Evolutionary conservation across 495 filamentous ascomycete species (phyloP), one percentile per base, ranked within the genome.

Genomic region (Tuber umbilicatum): DNA sequence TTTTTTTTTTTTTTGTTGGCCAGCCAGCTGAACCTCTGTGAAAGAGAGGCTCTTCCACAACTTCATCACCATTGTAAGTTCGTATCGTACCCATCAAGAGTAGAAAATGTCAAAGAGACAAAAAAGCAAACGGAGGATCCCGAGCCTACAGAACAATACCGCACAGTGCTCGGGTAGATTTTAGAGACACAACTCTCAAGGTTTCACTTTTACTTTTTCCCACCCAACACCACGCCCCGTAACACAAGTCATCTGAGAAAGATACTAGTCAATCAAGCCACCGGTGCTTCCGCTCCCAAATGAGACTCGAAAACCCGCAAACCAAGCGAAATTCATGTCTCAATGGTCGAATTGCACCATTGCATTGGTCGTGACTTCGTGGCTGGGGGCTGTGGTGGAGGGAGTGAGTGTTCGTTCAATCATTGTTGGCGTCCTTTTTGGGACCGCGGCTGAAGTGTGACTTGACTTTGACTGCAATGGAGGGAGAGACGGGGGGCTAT

Each of bases 311-410:
- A 27, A 55, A 14, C 50, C 50, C 50, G 27, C 50, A 55, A 55
- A 55, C 50, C n/a, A 55, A 14, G 50, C 50, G n/a, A 55, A 14
- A n/a, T 64, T 64, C n/a, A 55, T 64, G 55, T 64, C 55, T 64
- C 27, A 64, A 64, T 64, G n/a, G n/a, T 31, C 55, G 9, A 31
- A 64, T 6, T 17, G 50, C 50, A 27, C 50, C 50, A 12, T 55
- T 2, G 16, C 42, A 17, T 14, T 14, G 12, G 55, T 64, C 4
- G 23, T 5, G 55, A 64, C 12, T 64, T 64, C 55, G 55, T 64
- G 55, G 55, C 55, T 64, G 55, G n/a, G 55, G 55, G 55, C 55
- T 64, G 55, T 64, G 55, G 55, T 14, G 27, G 55, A 31, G n/a
- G 2, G 27, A 64, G 55, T 17, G n/a, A 64, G 55, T 64, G n/a